A percentile compares a stretch with the other conserved stretches of the same genome.
Conservation (phyloP, 306 rosid genomes). For the Hippophae tibetana region DNA sequence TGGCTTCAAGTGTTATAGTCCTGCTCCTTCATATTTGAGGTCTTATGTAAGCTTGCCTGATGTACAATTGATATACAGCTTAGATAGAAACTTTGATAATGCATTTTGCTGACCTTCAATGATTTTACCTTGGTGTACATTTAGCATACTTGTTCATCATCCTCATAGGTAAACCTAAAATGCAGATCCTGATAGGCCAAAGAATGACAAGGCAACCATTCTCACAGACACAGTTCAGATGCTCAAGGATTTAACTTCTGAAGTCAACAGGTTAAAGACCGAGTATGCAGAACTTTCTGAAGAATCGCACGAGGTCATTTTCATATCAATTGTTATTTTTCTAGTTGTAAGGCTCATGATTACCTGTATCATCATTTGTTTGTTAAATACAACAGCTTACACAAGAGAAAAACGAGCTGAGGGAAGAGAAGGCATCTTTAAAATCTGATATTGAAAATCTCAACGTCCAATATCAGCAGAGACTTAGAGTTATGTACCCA, state of each 20-base stretch:
- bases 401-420: slow-evolving; percentile 36
- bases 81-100: no score
- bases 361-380: slow-evolving; percentile 12
- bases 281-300: slow-evolving; percentile 50
- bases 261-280: slow-evolving; percentile 63
- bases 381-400: slow-evolving; percentile 30
- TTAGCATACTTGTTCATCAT: background rate
- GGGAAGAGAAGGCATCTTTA: slow-evolving; percentile 38
- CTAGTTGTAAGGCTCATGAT: slow-evolving; percentile 4
- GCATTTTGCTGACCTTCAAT: background rate
- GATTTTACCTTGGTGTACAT: slow-evolving; percentile 8
- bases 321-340: slow-evolving; percentile 5
- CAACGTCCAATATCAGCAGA: slow-evolving; percentile 34
- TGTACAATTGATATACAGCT: no score
- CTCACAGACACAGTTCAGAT: slow-evolving; percentile 64
- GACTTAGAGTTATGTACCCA: slow-evolving; percentile 24
- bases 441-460: slow-evolving; percentile 38
- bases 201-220: slow-evolving; percentile 85
- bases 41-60: no score
- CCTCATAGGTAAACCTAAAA: slow-evolving; percentile 16
- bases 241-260: slow-evolving; percentile 76
- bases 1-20: no score
- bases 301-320: slow-evolving; percentile 79
- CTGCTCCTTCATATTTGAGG: no score
- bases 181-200: slow-evolving; percentile 91